phyloP scores from a whole-genome alignment of 1,284 basidiomycete species.

The Pholiota adiposa region DNA sequence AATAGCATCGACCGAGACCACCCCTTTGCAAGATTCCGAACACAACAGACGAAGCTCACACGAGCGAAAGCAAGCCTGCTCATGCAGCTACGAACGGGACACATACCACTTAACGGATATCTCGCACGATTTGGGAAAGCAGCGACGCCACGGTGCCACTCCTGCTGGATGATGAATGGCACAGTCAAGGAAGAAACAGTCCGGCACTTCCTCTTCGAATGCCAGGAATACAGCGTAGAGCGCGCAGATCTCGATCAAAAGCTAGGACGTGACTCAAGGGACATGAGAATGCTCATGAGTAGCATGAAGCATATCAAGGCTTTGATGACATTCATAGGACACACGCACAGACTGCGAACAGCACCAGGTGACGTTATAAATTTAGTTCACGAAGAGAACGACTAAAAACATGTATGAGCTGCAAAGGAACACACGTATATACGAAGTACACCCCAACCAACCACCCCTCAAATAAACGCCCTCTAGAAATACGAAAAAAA shows the following conservation, averaged over 20 bases:
- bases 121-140: neutral
- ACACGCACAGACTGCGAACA: neutral
- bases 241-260: neutral
- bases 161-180: neutral
- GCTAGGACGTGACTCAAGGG: neutral
- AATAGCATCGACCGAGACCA: neutral
- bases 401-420: neutral
- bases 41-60: neutral
- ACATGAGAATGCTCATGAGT: neutral
- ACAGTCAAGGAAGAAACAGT: neutral
- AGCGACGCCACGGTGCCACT: neutral
- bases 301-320: neutral
- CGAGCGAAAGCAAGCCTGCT: neutral
- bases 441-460: neutral
- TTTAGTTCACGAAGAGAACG: neutral
- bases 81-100: neutral
- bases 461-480: too few species aligned
- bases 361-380: neutral
- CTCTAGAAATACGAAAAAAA: too few species aligned
- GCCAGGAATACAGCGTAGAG: neutral
- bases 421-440: neutral
- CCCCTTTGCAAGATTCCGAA: neutral
- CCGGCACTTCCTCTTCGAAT: neutral
- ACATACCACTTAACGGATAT: constrained; percentile 3
- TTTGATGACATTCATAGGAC: neutral